These are phyloP conservation scores for Tulasnella sp. DNA, from an alignment of 768 basidiomycete species.

Conservation along the genomic window DNA sequence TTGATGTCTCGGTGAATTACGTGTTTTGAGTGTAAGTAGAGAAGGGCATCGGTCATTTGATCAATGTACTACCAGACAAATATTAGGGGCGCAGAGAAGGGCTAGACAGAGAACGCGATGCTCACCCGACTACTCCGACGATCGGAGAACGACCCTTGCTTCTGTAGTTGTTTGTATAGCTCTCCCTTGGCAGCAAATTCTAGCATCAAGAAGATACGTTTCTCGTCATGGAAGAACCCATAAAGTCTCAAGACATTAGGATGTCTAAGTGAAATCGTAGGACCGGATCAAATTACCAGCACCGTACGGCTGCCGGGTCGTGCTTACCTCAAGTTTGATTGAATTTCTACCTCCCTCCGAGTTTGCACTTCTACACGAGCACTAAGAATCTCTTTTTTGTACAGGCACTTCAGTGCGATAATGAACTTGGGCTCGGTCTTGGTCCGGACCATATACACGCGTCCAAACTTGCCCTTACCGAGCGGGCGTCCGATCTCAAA, in stretches of 20 bases:
- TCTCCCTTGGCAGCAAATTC: conserved; percentile 32
- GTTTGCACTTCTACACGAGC: conserved; percentile 36
- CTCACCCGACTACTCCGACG: conserved; percentile 27
- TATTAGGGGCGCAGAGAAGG: not conserved
- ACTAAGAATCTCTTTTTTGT: conserved; percentile 34
- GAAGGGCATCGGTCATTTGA: conserved; percentile 37
- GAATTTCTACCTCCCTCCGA: conserved; percentile 39
- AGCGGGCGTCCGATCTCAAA: conserved; percentile 94
- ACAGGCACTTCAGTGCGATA: conserved; percentile 51
- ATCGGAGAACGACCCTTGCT: conserved; percentile 28
- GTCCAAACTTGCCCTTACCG: conserved; percentile 96
- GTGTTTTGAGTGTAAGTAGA: conserved; percentile 36
- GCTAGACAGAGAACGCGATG: not conserved
- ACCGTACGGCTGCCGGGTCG: not conserved
- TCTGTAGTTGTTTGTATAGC: conserved; percentile 30
- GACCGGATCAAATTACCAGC: not conserved
- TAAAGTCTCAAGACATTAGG: conserved; percentile 32
- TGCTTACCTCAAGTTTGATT: conserved; percentile 30
- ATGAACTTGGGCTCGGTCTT: conserved; percentile 82
- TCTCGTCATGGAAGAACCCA: conserved; percentile 31
- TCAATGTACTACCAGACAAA: conserved; percentile 29
- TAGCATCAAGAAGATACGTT: conserved; percentile 30
- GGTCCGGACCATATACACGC: conserved; percentile 98
- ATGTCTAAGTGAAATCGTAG: conserved; percentile 21
- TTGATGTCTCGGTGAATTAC: conserved; percentile 43